Base-by-base conservation (phyloP, 768 basidiomycete species). In the Collybia mongolica region DNA sequence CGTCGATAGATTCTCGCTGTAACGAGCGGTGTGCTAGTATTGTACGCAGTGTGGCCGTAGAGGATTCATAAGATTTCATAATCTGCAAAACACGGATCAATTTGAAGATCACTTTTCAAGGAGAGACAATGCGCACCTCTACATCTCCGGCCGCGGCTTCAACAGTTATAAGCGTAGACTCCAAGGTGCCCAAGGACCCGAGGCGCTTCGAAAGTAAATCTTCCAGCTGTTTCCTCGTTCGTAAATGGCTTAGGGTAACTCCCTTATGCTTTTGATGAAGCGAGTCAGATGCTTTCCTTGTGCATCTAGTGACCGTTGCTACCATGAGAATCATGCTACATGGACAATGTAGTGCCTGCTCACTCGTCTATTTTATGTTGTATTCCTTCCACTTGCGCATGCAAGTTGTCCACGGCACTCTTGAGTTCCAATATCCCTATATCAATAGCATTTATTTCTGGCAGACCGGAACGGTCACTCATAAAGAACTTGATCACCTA, bases 141-240 rank as follows among this genome's bases (percentile, higher is more conserved):
- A 94, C 76, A 65, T 98, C 90, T 2, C 86, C 87, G 23, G 90
- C 90, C n/a, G 94, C 90, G 2, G 84, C 80, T 68, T 98, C 93
- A 5, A 98, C 91, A 39, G 82, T 79, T 39, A 91, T 71, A 32
- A 97, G 65, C 0, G 93, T 93, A 11, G 81, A 73, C 55, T 89
- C 84, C 6, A 98, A 72, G 32, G 83, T 89, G 49, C 83, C 80
- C 5, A 93, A 71, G 1, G 92, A 85, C 8, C 74, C 79, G 2
- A 94, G 65, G 11, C 93, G 84, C 61, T 93, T 93, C 22, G 70
- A 69, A 14, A 95, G 70, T 0, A 94, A 66, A 11, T 87, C 89
- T 56, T 95, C 88, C 6, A 94, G 71, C 47, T 83, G 83, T 61
- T 93, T 96, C 58, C 85, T 85, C 24, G 86, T 83, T 36, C 88